Evolutionary conservation across 805 yeast genomes (phyloP), one percentile per base, ranked within the genome.

Genomic region (Zygosaccharomyces bailii): DNA sequence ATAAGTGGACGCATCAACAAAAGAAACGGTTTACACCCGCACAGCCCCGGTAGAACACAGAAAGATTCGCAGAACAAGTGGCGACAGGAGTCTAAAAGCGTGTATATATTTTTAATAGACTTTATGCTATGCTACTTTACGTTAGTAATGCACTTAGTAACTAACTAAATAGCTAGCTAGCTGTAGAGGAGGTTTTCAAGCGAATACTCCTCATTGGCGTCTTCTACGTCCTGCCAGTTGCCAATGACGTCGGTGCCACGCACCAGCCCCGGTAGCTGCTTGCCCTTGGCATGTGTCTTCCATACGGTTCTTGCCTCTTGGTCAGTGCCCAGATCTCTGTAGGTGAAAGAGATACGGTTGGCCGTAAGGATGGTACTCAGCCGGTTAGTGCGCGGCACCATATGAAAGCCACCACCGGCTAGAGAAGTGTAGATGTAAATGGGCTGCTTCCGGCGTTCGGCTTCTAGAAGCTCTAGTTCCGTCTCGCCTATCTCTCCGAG

Each of bases 231-330:
- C 57, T 82, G 79, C 83, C 86, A 86, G 60, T 87, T 84, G 2
- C 96, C 96, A 51, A 89, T 81, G 46, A 80, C 76, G 53, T 83
- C 90, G 55, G 86, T 93, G 6, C 86, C 87, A 63, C 96, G 76
- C 13, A 89, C 89, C 13, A 89, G 75, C 25, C 90, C 96, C 2
- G 97, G 97, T 46, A 88, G 74, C 1, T 79, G 70, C 53, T 84
- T 80, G 3, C 95, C 96, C 21, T 71, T 72, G 13, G 85, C 72
- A 56, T 78, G 78, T 53, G 93, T 75, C 56, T 79, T 79, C 96
- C 96, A 89, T 20, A 87, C 75, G 55, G 79, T 76, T 63, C 88
- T 81, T 11, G 96, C 96, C 48, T 81, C 84, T 41, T 81, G 88
- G 60, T 89, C 95, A 0, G 96, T 87, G 4, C 96, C 96, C 42